These are phyloP conservation scores for Scheffersomyces segobiensis DNA, from an alignment of 1,139 yeast genomes.

Conservation along the genomic window DNA sequence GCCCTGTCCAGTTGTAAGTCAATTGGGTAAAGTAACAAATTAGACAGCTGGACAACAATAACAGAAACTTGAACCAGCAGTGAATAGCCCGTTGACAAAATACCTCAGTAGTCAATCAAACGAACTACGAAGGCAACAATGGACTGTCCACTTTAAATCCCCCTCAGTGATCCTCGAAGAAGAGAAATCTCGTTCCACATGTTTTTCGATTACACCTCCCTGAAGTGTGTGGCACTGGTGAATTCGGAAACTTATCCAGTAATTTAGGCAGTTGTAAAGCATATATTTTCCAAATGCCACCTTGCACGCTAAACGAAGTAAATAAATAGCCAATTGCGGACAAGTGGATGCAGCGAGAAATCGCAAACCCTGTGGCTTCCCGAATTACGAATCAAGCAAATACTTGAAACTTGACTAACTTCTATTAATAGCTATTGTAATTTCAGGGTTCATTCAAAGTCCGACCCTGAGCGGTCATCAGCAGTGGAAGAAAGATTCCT, in stretches of 20 bases:
- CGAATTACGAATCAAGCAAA: background rate
- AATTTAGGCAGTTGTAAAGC: background rate
- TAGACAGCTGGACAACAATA: background rate
- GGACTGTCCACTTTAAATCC: background rate
- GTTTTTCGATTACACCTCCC: background rate
- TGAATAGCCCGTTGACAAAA: background rate
- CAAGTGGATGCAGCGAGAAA: background rate
- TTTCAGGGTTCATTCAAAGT: background rate
- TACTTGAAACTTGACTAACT: background rate
- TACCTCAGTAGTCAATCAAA: background rate
- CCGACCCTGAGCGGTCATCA: background rate
- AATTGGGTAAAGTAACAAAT: too few species aligned
- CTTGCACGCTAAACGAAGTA: background rate
- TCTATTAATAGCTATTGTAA: background rate
- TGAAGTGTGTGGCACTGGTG: background rate
- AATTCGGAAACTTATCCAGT: background rate
- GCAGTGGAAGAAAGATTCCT: too few species aligned
- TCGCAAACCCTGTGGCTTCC: background rate
- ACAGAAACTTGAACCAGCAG: background rate
- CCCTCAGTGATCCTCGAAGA: background rate
- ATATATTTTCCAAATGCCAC: background rate
- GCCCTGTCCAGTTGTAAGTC: background rate
- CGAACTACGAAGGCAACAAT: background rate
- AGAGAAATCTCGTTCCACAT: background rate
- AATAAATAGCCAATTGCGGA: background rate